Evolutionary conservation across 805 yeast genomes (phyloP).

Genomic region (Ascoidea tarda): DNA sequence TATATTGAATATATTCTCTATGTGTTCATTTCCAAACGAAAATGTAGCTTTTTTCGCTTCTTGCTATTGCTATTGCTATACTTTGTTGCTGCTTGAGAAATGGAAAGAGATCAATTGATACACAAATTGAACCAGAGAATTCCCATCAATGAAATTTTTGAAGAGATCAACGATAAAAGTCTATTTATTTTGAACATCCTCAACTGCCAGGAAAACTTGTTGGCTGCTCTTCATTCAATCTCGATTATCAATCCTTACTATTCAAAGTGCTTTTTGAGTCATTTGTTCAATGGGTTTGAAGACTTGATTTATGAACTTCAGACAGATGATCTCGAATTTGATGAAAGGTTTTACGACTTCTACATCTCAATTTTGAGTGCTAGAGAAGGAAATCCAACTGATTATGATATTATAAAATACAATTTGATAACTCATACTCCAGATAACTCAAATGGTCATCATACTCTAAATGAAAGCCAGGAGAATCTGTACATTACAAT

Average conservation of each 20-base stretch:
- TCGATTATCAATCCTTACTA: slow-evolving; percentile 34
- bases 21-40: too few relatives aligned
- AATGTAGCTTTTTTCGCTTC: too few relatives aligned
- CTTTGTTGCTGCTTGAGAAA: too few relatives aligned
- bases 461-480: slow-evolving; percentile 1
- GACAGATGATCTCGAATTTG: slow-evolving; percentile 11
- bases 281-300: slow-evolving; percentile 28
- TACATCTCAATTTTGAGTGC: slow-evolving; percentile 17
- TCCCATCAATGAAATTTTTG: slow-evolving; percentile 15
- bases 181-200: background rate
- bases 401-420: slow-evolving; percentile 19
- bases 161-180: background rate
- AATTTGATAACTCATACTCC: slow-evolving; percentile 9
- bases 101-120: slow-evolving; percentile 12
- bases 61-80: too few relatives aligned
- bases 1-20: too few relatives aligned
- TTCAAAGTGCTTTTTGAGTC: slow-evolving; percentile 29
- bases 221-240: slow-evolving; percentile 12
- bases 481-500: slow-evolving; percentile 18
- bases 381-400: slow-evolving; percentile 14
- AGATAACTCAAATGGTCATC: background rate
- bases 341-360: slow-evolving; percentile 16
- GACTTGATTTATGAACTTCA: slow-evolving; percentile 14
- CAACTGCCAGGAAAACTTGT: slow-evolving; percentile 5
- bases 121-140: slow-evolving; percentile 18